Conservation (phyloP, 2,329 filamentous ascomycete genomes). For the Rosellinia necatrix region DNA sequence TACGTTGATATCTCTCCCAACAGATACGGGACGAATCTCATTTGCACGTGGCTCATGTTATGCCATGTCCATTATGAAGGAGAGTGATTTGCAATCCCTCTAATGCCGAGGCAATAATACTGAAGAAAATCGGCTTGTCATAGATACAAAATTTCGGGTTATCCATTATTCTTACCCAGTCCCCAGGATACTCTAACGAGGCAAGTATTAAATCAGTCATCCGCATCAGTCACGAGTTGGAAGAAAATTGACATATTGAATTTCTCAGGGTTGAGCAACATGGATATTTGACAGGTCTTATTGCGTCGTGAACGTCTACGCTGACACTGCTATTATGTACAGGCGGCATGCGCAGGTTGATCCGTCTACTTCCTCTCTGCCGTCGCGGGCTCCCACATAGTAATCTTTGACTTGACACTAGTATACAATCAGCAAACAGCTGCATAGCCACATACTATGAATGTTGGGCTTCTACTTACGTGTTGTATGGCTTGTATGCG, state of each 20-base stretch:
- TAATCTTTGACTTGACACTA: constrained; percentile 60
- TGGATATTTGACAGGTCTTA: constrained; percentile 14
- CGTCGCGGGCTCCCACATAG: constrained; percentile 54
- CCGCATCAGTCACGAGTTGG: too few species aligned
- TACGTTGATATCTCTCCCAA: too few species aligned
- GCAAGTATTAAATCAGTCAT: too few species aligned
- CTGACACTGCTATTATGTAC: constrained; percentile 26
- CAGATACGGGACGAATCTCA: too few species aligned
- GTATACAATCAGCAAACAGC: constrained; percentile 27
- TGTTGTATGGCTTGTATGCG: constrained; percentile 92
- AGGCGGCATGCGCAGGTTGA: constrained; percentile 10
- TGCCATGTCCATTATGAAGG: too few species aligned
- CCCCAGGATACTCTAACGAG: too few species aligned
- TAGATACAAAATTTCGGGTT: too few species aligned
- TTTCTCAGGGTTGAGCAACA: background rate
- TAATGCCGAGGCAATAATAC: too few species aligned
- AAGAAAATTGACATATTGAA: background rate
- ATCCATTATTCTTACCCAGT: too few species aligned
- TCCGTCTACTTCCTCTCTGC: constrained; percentile 37
- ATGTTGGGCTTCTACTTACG: constrained; percentile 64
- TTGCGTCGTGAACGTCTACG: constrained; percentile 4
- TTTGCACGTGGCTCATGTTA: too few species aligned
- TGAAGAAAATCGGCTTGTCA: too few species aligned
- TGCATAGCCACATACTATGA: constrained; percentile 9
- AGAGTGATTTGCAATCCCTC: too few species aligned